phyloP scores from a whole-genome alignment of 2,329 filamentous ascomycete species.

The Ceratocystis cubensis region DNA sequence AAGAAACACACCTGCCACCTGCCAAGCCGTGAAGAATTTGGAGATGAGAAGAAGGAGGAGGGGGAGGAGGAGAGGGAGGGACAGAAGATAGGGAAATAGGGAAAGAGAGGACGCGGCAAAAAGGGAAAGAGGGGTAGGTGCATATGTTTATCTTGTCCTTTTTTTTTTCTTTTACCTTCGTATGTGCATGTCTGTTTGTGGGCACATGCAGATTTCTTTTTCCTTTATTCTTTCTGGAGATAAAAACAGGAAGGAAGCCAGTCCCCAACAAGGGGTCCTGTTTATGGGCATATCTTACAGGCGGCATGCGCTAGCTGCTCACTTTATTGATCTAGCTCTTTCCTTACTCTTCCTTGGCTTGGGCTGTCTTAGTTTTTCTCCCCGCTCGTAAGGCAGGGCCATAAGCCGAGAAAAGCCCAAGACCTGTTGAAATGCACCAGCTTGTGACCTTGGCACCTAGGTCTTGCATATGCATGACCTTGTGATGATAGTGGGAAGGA shows the following conservation, averaged over 20 bases:
- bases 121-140: not conserved
- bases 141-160: not conserved
- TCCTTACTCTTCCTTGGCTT: no score
- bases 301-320: no score
- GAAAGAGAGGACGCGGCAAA: no score
- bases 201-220: not conserved
- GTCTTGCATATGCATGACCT: conserved; percentile 1
- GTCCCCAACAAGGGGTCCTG: no score
- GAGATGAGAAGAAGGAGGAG: not conserved
- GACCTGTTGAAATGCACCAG: not conserved
- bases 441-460: not conserved
- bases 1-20: conserved; percentile 5
- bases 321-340: no score
- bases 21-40: conserved; percentile 9
- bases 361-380: no score
- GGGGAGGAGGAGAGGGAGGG: not conserved
- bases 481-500: not conserved
- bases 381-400: not conserved
- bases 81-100: no score
- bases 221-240: not conserved
- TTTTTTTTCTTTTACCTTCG: not conserved
- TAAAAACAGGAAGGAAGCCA: no score
- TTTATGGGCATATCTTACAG: no score
- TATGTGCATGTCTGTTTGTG: no score
- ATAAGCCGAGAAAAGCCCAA: not conserved